phyloP scores from a whole-genome alignment of 228 moss, liverwort and hornwort genomes.

The Sphagnum fallax region DNA sequence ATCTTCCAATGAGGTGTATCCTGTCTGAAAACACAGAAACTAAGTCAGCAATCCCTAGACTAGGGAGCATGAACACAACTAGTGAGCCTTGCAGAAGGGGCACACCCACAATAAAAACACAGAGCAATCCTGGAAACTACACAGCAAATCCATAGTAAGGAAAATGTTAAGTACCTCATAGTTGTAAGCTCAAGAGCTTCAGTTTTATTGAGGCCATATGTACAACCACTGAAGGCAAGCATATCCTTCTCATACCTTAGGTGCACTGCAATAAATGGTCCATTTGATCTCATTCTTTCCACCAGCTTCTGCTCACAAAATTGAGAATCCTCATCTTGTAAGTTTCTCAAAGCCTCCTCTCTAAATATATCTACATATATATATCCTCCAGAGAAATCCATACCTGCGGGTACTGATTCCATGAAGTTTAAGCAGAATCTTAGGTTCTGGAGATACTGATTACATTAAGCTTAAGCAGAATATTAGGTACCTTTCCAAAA shows the following conservation, averaged over 20 bases:
- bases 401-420: no score
- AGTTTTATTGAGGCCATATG: constrained; percentile 59
- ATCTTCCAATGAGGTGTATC: constrained; percentile 91
- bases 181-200: constrained; percentile 71
- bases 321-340: not conserved
- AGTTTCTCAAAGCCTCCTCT: not conserved
- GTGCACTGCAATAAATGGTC: constrained; percentile 92
- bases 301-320: constrained; percentile 58
- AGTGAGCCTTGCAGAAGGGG: no score
- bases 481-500: constrained; percentile 64
- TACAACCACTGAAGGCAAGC: constrained; percentile 97
- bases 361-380: no score
- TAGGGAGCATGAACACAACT: not conserved
- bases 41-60: not conserved
- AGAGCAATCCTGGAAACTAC: no score
- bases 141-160: no score
- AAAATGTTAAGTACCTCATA: constrained; percentile 31
- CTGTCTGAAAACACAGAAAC: constrained; percentile 14
- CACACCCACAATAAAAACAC: no score
- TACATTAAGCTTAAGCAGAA: no score
- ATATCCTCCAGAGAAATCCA: no score
- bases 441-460: no score
- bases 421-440: no score
- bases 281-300: constrained; percentile 67
- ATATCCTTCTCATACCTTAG: constrained; percentile 98